Conservation (phyloP, 2,329 filamentous ascomycete species). For the Verticillium nonalfalfae region DNA sequence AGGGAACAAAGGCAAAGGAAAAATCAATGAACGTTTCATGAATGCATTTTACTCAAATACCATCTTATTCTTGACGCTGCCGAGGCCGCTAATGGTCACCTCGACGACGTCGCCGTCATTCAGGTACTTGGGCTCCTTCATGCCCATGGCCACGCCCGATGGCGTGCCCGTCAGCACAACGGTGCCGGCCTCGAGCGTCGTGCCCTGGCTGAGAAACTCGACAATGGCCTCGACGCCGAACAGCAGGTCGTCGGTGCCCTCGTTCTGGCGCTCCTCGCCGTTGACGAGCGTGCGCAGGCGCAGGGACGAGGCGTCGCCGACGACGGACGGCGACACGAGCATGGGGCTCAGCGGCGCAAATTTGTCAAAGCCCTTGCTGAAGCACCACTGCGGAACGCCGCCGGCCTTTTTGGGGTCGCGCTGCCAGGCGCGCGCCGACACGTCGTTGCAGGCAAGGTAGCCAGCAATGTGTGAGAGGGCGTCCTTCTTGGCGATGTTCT, state of each 20-base stretch:
- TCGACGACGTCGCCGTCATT: conserved; percentile 35
- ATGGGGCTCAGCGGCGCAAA: conserved; percentile 49
- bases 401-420: conserved; percentile 38
- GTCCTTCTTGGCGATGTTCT: conserved; percentile 37
- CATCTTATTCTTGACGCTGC: conserved; percentile 29
- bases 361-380: conserved; percentile 49
- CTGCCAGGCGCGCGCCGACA: conserved; percentile 48
- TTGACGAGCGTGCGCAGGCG: conserved; percentile 37
- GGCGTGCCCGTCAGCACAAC: conserved; percentile 43
- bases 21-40: conserved; percentile 1
- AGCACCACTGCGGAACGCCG: conserved; percentile 42
- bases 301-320: conserved; percentile 20
- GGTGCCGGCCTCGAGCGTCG: conserved; percentile 44
- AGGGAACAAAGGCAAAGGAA: not conserved
- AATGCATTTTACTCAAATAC: conserved; percentile 18
- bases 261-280: conserved; percentile 41
- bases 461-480: conserved; percentile 43
- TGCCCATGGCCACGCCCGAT: conserved; percentile 39
- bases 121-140: conserved; percentile 33
- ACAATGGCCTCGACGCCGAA: conserved; percentile 40
- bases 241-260: conserved; percentile 40
- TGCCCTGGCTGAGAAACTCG: conserved; percentile 37
- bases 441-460: conserved; percentile 39
- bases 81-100: conserved; percentile 30
- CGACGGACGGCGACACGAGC: conserved; percentile 21